phyloP scores from a whole-genome alignment of 768 basidiomycete species.

The Pisolithus orientalis region DNA sequence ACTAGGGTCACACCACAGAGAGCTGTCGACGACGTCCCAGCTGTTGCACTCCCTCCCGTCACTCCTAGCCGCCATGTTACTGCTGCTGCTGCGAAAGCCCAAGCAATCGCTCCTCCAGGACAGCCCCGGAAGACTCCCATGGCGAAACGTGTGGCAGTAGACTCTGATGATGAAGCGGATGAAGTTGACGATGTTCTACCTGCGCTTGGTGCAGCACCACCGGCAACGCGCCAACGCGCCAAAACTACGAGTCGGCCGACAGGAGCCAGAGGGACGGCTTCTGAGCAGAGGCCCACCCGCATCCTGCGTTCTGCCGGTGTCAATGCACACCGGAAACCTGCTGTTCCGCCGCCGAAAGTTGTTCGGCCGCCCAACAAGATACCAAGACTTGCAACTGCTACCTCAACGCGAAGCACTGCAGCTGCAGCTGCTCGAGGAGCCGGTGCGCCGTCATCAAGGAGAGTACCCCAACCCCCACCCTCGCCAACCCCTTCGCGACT shows the following conservation, averaged over 20 bases:
- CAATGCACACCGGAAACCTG: constrained; percentile 49
- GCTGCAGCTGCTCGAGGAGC: constrained; percentile 30
- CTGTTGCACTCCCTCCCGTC: constrained; percentile 54
- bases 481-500: constrained; percentile 71
- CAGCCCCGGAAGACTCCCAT: constrained; percentile 87
- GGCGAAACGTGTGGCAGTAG: constrained; percentile 61
- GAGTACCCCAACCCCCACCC: constrained; percentile 42
- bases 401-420: constrained; percentile 44
- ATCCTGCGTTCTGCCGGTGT: constrained; percentile 66
- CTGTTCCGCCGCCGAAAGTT: constrained; percentile 34
- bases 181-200: constrained; percentile 61
- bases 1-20: constrained; percentile 31
- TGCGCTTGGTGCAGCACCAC: constrained; percentile 48
- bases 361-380: constrained; percentile 59
- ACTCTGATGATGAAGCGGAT: constrained; percentile 60
- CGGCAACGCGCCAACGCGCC: constrained; percentile 26
- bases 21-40: constrained; percentile 16
- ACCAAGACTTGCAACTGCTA: constrained; percentile 53
- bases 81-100: constrained; percentile 62
- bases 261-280: constrained; percentile 48
- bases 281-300: constrained; percentile 68
- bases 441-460: constrained; percentile 28
- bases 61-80: constrained; percentile 77
- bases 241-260: constrained; percentile 34
- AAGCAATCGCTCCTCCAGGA: constrained; percentile 68